Base-by-base conservation (phyloP, 495 filamentous ascomycete species). In the Penicillium paradoxum region DNA sequence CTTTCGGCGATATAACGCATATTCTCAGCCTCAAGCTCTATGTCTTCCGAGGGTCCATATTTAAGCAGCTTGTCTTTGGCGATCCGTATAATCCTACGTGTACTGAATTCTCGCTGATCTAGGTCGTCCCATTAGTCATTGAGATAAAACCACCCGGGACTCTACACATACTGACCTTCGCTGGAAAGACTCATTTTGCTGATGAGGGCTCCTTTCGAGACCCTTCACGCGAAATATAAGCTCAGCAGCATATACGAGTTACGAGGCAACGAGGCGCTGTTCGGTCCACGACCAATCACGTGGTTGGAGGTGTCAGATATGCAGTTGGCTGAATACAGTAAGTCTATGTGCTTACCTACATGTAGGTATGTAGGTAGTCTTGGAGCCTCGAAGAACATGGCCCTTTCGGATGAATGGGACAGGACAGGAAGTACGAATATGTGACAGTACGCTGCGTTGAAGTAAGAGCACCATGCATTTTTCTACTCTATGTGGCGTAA, bases 401-500 rank as follows among this genome's bases (percentile, higher is more conserved):
- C n/a, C 14, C 11, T 24, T 17, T 25, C 6, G 3, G 13, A 10
- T 15, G 21, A 13, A 27, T 27, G 24, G 7, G 7, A 3, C 7
- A 27, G 24, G 24, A 27, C 24, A 27, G n/a, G n/a, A n/a, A 27
- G 33, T 27, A 48, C 29, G 18, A 24, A 24, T 9, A 9, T 13
- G 14, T 4, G 1, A 38, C 7, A 48, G 2, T 17, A 24, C 6
- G 21, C n/a, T 40, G 34, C 4, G 10, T 40, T 40, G 21, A 15
- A 22, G 36, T 25, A 34, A 33, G 29, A 36, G 45, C 21, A 22
- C 21, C 49, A 43, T 46, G 17, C 14, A 46, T 45, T 45, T 53
- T 30, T 53, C 50, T 53, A 45, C 42, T 53, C 50, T 53, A 53
- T 53, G 21, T 36, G 50, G 42, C 42, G 41, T 53, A 13, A 53